phyloP scores from a whole-genome alignment of 306 rosid species.

The Potentilla sterilis region DNA sequence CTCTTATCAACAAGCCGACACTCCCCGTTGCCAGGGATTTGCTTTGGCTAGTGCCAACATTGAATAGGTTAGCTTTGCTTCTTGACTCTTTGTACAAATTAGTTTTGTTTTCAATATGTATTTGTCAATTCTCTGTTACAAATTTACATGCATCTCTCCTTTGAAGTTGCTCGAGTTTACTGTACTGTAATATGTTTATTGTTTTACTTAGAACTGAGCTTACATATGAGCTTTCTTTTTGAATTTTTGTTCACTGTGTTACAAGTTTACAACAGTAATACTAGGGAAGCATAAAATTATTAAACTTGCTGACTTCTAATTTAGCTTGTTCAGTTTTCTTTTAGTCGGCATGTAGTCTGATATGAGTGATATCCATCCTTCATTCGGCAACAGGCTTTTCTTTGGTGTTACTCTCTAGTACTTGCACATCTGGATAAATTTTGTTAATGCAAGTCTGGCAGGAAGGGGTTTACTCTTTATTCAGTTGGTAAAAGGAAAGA shows the following conservation, averaged over 20 bases:
- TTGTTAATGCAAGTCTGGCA: not conserved
- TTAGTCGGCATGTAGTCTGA: not conserved
- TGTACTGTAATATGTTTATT: not conserved
- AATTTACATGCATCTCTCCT: not conserved
- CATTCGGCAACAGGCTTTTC: not conserved
- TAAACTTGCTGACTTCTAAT: not conserved
- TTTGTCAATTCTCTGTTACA: not conserved
- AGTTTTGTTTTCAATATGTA: not conserved
- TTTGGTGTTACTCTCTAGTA: not conserved
- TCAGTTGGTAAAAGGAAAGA: not conserved
- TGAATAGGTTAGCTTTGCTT: slow-evolving; percentile 6
- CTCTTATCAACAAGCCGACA: slow-evolving; percentile 51
- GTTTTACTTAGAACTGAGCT: not conserved
- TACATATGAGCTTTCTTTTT: not conserved
- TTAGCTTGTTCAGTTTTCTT: not conserved
- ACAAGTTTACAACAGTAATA: not conserved
- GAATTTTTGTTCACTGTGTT: too few relatives aligned
- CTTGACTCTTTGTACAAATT: not conserved
- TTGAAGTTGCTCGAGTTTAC: not conserved
- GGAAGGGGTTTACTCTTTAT: not conserved
- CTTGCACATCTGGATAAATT: too few relatives aligned
- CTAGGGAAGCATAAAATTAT: not conserved
- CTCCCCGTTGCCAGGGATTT: slow-evolving; percentile 45
- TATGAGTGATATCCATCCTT: not conserved
- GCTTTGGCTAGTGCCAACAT: slow-evolving; percentile 13